phyloP scores from a whole-genome alignment of 2,329 filamentous ascomycete genomes.

The Alternaria brassicae region DNA sequence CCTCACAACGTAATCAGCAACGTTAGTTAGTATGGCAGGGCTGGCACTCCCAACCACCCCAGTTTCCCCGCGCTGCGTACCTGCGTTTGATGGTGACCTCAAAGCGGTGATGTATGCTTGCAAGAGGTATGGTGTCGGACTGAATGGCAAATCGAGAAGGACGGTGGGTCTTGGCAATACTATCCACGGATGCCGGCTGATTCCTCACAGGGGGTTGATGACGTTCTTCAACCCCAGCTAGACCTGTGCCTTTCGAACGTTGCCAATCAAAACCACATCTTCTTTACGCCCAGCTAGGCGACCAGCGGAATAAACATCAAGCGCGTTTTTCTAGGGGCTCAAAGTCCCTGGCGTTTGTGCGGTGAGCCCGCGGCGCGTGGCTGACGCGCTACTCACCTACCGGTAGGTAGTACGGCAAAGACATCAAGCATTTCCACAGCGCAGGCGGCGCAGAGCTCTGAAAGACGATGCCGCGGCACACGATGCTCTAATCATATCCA shows the following conservation, averaged over 20 bases:
- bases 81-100: conserved; percentile 3
- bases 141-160: conserved; percentile 1
- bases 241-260: not conserved
- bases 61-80: conserved; percentile 8
- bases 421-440: conserved; percentile 2
- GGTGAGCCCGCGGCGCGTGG: conserved; percentile 1
- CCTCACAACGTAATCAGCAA: not conserved
- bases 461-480: conserved; percentile 11
- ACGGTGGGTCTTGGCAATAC: conserved; percentile 13
- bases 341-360: not conserved
- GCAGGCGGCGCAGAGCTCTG: conserved; percentile 8
- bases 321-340: not conserved
- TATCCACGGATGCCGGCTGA: conserved; percentile 5
- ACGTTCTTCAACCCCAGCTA: conserved; percentile 6
- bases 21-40: not conserved
- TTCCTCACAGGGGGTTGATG: conserved; percentile 14
- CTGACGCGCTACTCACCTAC: not conserved
- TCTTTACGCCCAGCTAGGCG: conserved; percentile 1
- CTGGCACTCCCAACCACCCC: not conserved
- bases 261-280: not conserved
- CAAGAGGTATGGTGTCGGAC: conserved; percentile 1
- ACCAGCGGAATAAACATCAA: not conserved
- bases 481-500: conserved; percentile 10
- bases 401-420: not conserved
- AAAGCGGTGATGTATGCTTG: conserved; percentile 1